A percentile compares a stretch with the other conserved stretches of the same genome.
These are phyloP conservation scores for Raddia distichophylla DNA, from an alignment of 176 grass and related monocot species.

Conservation along the genomic window DNA sequence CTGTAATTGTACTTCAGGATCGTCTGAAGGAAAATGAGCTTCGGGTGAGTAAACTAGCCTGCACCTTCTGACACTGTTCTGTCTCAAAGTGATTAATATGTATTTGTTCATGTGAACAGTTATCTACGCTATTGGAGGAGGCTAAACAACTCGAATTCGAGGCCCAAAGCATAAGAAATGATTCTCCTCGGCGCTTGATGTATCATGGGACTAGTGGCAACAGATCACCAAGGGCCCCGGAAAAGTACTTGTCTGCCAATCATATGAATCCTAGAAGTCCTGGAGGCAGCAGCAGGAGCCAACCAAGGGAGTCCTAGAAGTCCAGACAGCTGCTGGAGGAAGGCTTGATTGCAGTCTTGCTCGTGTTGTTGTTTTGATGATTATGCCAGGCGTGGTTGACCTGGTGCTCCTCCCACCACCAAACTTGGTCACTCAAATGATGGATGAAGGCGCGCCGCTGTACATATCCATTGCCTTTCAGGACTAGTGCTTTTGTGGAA, in stretches of 20 bases:
- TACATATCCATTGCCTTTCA: conserved; percentile 41
- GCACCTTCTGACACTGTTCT: background rate
- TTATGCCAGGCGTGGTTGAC: background rate
- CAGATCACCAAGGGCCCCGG: conserved; percentile 27
- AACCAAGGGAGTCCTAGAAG: conserved; percentile 44
- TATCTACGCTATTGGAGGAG: conserved; percentile 61
- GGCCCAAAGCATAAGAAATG: conserved; percentile 29
- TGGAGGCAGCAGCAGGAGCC: conserved; percentile 30
- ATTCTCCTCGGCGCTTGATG: conserved; percentile 44
- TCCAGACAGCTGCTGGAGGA: conserved; percentile 44
- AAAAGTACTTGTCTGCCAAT: conserved; percentile 38
- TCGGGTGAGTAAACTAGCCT: conserved; percentile 65
- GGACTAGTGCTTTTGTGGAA: conserved; percentile 28
- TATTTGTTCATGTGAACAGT: conserved; percentile 35
- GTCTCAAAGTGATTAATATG: conserved; percentile 33
- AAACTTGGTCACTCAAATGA: background rate
- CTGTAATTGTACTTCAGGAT: conserved; percentile 72
- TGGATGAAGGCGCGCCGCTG: conserved; percentile 25
- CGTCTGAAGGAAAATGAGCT: conserved; percentile 87
- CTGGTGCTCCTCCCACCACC: background rate
- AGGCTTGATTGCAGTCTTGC: conserved; percentile 42
- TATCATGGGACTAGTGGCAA: conserved; percentile 41
- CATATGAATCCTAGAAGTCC: conserved; percentile 42
- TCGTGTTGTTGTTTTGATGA: background rate
- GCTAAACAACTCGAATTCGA: conserved; percentile 60